A percentile compares a stretch with the other conserved stretches of the same genome.
Evolutionary conservation across 1,139 yeast genomes (phyloP).

Genomic region (Pneumocystis sp.): DNA sequence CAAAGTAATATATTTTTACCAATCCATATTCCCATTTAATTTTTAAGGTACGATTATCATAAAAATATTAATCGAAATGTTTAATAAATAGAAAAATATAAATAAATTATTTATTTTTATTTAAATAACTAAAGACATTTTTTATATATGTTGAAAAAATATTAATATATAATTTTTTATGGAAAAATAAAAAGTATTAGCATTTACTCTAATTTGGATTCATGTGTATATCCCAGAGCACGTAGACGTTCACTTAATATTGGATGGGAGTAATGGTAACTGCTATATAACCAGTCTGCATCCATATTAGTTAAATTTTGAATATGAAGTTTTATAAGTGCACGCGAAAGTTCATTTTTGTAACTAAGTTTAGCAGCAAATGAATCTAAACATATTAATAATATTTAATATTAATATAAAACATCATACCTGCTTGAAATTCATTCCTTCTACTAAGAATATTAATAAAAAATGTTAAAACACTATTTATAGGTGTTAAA

Average conservation of each 20-base stretch:
- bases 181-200: background rate
- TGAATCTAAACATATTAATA: conserved; percentile 11
- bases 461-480: conserved; percentile 51
- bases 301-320: conserved; percentile 72
- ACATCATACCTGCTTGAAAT: conserved; percentile 47
- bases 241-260: conserved; percentile 71
- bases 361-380: conserved; percentile 66
- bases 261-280: conserved; percentile 85
- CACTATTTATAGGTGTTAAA: conserved; percentile 60
- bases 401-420: conserved; percentile 31
- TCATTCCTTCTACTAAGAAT: conserved; percentile 70
- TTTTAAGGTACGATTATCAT: background rate
- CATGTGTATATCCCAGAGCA: conserved; percentile 33
- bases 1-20: background rate
- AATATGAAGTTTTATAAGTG: conserved; percentile 60
- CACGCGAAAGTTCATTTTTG: conserved; percentile 48
- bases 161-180: no score
- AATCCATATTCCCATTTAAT: background rate
- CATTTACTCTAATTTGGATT: background rate
- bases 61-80: background rate
- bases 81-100: background rate
- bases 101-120: background rate
- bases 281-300: conserved; percentile 79
- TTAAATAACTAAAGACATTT: background rate
- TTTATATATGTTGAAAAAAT: background rate